Percentiles rank a stretch among this genome's conserved stretches.
Conservation (phyloP, 2,329 filamentous ascomycete genomes). For the Tolypocladium endophyticum region DNA sequence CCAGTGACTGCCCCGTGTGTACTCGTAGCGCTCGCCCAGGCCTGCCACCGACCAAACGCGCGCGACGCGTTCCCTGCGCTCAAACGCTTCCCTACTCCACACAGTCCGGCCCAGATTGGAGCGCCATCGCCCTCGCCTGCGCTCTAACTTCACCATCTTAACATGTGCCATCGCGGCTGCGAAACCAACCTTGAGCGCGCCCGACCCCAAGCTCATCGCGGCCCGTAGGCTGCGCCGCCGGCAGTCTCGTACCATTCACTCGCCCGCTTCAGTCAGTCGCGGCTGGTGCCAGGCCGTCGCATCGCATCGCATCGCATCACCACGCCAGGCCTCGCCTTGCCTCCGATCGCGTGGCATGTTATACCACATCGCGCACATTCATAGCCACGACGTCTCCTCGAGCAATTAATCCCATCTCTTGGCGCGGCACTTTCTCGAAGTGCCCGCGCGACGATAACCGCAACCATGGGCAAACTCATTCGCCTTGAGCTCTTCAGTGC, state of each 20-base stretch:
- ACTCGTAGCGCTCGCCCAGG: not conserved
- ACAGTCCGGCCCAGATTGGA: not conserved
- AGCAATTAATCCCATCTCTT: not conserved
- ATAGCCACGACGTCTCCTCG: not conserved
- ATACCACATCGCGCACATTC: not conserved
- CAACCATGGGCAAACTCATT: constrained; percentile 88
- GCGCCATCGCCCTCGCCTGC: not conserved
- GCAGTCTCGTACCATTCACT: not conserved
- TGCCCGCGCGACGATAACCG: constrained; percentile 1
- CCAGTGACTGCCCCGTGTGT: not conserved
- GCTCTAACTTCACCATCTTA: not conserved
- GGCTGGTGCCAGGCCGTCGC: not conserved
- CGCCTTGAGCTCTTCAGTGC: constrained; percentile 87
- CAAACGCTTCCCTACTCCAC: not conserved
- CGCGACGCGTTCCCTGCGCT: not conserved
- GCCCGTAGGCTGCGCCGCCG: not conserved
- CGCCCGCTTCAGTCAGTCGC: not conserved
- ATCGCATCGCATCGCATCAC: not conserved
- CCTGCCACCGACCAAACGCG: not conserved
- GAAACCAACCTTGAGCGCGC: not conserved
- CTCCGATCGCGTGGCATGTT: not conserved
- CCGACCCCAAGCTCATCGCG: not conserved
- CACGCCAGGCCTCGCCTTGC: not conserved
- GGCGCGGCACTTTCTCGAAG: not conserved
- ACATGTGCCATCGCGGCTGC: not conserved